A percentile compares a stretch with the other conserved stretches of the same genome.
Conservation (phyloP, 1,139 yeast species). For the Sugiyamaella novakii region DNA sequence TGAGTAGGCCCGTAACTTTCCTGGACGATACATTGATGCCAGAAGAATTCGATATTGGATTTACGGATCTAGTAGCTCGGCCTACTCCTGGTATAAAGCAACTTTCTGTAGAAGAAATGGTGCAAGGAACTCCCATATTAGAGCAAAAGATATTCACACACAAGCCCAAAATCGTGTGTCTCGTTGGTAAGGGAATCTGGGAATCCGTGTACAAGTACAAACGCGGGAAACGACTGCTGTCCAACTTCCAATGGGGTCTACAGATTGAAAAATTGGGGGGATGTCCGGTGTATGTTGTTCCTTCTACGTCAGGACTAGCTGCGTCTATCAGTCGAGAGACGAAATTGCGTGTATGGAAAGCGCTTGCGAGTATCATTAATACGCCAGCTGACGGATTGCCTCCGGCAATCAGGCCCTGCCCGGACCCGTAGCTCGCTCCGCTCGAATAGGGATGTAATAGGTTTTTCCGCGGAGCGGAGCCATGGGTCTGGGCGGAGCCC, state of each 20-base stretch:
- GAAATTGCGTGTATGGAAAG: slow-evolving; percentile 55
- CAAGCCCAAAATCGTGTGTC: slow-evolving; percentile 51
- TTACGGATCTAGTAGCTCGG: slow-evolving; percentile 69
- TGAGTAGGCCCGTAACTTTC: slow-evolving; percentile 41
- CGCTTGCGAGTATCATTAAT: slow-evolving; percentile 34
- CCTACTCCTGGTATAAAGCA: slow-evolving; percentile 66
- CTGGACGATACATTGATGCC: slow-evolving; percentile 51
- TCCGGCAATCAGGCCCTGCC: no score
- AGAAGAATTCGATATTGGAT: slow-evolving; percentile 57
- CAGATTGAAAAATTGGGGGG: slow-evolving; percentile 42
- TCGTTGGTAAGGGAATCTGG: slow-evolving; percentile 84
- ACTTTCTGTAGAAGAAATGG: slow-evolving; percentile 55
- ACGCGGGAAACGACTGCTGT: slow-evolving; percentile 32
- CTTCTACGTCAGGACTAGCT: slow-evolving; percentile 78
- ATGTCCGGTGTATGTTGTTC: slow-evolving; percentile 56
- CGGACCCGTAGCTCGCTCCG: no score
- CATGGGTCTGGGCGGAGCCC: neutral
- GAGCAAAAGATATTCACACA: slow-evolving; percentile 48
- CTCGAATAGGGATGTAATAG: neutral
- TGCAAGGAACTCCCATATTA: slow-evolving; percentile 56
- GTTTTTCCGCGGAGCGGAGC: neutral
- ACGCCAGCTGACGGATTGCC: neutral
- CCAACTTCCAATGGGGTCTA: slow-evolving; percentile 55
- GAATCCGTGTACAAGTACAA: slow-evolving; percentile 53
- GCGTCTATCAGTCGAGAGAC: slow-evolving; percentile 52